Conservation (phyloP, 2,329 filamentous ascomycete species). For the Orbilia brochopaga region DNA sequence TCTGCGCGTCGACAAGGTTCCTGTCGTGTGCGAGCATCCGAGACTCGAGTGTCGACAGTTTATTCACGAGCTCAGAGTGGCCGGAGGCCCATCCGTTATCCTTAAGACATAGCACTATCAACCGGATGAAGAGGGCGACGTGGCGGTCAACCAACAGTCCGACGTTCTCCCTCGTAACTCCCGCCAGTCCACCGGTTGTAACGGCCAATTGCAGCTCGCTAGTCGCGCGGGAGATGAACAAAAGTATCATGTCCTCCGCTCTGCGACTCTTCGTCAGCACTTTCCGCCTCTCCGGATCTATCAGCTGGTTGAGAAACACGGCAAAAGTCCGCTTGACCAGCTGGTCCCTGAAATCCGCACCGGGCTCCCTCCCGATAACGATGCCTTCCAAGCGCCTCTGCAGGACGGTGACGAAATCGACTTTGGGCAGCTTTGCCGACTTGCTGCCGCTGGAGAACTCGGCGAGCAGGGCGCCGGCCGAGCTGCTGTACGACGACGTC, state of each 20-base stretch:
- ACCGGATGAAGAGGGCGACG: constrained; percentile 88
- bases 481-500: constrained; percentile 68
- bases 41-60: constrained; percentile 82
- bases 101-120: constrained; percentile 79
- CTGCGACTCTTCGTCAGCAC: constrained; percentile 92
- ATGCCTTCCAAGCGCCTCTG: constrained; percentile 82
- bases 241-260: constrained; percentile 88
- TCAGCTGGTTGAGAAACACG: constrained; percentile 90
- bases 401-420: constrained; percentile 70
- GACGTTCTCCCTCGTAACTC: constrained; percentile 63
- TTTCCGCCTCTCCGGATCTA: constrained; percentile 84
- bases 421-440: constrained; percentile 72
- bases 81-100: constrained; percentile 85
- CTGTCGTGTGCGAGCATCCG: constrained; percentile 94
- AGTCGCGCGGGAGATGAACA: constrained; percentile 93
- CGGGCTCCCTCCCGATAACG: constrained; percentile 77
- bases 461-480: constrained; percentile 65
- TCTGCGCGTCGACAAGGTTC: constrained; percentile 71
- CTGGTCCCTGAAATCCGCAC: constrained; percentile 89
- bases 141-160: constrained; percentile 87
- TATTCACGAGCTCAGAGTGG: constrained; percentile 79
- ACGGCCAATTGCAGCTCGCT: constrained; percentile 72
- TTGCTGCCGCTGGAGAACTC: constrained; percentile 66
- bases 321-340: constrained; percentile 92
- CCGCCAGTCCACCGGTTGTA: constrained; percentile 36